Conservation (phyloP, 305 asterid species). For the Striga hermonthica region DNA sequence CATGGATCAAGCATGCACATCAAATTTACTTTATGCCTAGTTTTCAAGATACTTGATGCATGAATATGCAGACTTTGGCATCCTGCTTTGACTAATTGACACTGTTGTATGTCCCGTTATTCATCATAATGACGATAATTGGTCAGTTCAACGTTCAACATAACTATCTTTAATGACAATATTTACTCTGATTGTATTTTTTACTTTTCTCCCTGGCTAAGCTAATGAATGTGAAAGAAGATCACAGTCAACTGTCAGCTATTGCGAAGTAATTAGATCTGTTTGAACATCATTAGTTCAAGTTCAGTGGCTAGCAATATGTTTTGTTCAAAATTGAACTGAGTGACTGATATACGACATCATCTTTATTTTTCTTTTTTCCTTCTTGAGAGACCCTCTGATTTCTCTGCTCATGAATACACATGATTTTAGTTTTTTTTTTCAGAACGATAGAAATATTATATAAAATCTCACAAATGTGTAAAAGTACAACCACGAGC, state of each 20-base stretch:
- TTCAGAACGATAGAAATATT: too few relatives aligned
- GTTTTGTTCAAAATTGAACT: not conserved
- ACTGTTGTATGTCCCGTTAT: conserved; percentile 14
- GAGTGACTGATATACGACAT: not conserved
- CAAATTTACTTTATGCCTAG: too few relatives aligned
- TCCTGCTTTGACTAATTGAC: conserved; percentile 20
- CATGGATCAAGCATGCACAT: too few relatives aligned
- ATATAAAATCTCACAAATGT: too few relatives aligned
- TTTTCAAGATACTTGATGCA: too few relatives aligned
- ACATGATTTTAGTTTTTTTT: too few relatives aligned
- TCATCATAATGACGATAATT: conserved; percentile 10
- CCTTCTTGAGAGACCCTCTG: too few relatives aligned
- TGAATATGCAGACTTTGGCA: too few relatives aligned
- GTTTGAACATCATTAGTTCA: conserved; percentile 7
- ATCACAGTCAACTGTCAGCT: conserved; percentile 76
- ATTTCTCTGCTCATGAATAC: too few relatives aligned
- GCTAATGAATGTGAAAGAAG: conserved; percentile 94
- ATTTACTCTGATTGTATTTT: not conserved
- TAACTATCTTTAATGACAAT: not conserved
- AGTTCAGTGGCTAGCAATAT: conserved; percentile 18
- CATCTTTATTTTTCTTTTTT: too few relatives aligned
- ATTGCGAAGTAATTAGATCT: conserved; percentile 69
- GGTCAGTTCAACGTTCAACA: conserved; percentile 6
- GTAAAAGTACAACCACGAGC: too few relatives aligned
- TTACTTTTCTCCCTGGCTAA: conserved; percentile 92